A percentile compares a stretch with the other conserved stretches of the same genome.
These are phyloP conservation scores for Aspergillus cristatus DNA, from an alignment of 495 filamentous ascomycete genomes.

Conservation along the genomic window DNA sequence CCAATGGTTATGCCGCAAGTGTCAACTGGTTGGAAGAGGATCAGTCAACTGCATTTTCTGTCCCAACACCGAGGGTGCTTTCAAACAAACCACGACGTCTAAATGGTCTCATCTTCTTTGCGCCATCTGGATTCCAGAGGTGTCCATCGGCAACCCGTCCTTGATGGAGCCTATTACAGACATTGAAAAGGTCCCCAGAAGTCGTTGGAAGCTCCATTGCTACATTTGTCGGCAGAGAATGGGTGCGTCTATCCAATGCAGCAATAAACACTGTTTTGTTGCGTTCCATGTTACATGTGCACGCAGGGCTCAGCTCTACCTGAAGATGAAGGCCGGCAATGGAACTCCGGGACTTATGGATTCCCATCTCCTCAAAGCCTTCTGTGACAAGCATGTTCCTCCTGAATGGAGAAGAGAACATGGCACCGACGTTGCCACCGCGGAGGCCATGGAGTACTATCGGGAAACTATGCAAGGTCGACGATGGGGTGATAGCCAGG, in stretches of 20 bases:
- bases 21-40: conserved; percentile 85
- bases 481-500: conserved; percentile 86
- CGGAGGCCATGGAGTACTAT: conserved; percentile 73
- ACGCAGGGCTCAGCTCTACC: conserved; percentile 72
- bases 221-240: conserved; percentile 97
- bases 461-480: conserved; percentile 74
- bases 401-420: conserved; percentile 82
- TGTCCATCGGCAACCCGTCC: conserved; percentile 87
- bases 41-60: conserved; percentile 97
- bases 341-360: conserved; percentile 73
- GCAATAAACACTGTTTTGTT: conserved; percentile 92
- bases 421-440: conserved; percentile 57
- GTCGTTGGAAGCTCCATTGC: conserved; percentile 85
- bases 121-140: conserved; percentile 97
- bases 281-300: conserved; percentile 99
- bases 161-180: conserved; percentile 99
- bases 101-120: conserved; percentile 97
- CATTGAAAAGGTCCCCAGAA: conserved; percentile 91
- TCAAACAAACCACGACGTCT: conserved; percentile 92
- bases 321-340: conserved; percentile 93
- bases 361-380: conserved; percentile 82
- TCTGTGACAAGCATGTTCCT: conserved; percentile 93
- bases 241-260: conserved; percentile 97
- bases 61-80: conserved; percentile 92
- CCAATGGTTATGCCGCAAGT: conserved; percentile 97